A percentile compares a stretch with the other conserved stretches of the same genome.
These are phyloP conservation scores for Stagonosporopsis cucurbitacearum DNA, from an alignment of 2,329 filamentous ascomycete species.

Conservation along the genomic window DNA sequence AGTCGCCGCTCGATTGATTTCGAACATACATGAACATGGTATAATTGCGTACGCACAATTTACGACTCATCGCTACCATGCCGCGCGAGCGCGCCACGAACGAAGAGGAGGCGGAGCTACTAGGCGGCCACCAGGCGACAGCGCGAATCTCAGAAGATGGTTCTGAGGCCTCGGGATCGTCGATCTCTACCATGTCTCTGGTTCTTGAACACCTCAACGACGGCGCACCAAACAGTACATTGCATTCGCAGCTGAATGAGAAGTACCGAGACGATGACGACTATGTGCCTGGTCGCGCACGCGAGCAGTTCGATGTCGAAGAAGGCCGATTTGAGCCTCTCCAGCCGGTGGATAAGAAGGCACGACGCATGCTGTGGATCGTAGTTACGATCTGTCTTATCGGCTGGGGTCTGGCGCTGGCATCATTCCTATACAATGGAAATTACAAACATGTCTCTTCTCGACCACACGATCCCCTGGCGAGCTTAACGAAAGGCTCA, in stretches of 20 bases:
- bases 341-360: constrained; percentile 68
- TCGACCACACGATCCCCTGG: constrained; percentile 71
- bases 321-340: constrained; percentile 54
- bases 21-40: constrained; percentile 22
- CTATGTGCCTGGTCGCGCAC: constrained; percentile 54
- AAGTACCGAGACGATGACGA: constrained; percentile 51
- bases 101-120: constrained; percentile 56
- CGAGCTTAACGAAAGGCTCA: constrained; percentile 65
- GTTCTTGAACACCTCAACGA: constrained; percentile 79
- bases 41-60: constrained; percentile 4
- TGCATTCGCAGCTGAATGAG: constrained; percentile 38
- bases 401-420: constrained; percentile 72
- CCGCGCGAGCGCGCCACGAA: constrained; percentile 43
- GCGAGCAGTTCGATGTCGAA: constrained; percentile 58
- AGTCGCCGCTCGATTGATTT: not conserved
- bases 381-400: constrained; percentile 66
- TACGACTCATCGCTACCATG: constrained; percentile 31
- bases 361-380: constrained; percentile 69
- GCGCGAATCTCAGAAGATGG: constrained; percentile 45
- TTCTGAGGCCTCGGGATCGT: constrained; percentile 67
- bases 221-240: constrained; percentile 47
- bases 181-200: constrained; percentile 82
- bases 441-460: constrained; percentile 70
- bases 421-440: constrained; percentile 69
- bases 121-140: constrained; percentile 46